Evolutionary conservation across 2,329 filamentous ascomycete species (phyloP), one percentile per base, ranked within the genome.

Genomic region (Diaporthe sp.): DNA sequence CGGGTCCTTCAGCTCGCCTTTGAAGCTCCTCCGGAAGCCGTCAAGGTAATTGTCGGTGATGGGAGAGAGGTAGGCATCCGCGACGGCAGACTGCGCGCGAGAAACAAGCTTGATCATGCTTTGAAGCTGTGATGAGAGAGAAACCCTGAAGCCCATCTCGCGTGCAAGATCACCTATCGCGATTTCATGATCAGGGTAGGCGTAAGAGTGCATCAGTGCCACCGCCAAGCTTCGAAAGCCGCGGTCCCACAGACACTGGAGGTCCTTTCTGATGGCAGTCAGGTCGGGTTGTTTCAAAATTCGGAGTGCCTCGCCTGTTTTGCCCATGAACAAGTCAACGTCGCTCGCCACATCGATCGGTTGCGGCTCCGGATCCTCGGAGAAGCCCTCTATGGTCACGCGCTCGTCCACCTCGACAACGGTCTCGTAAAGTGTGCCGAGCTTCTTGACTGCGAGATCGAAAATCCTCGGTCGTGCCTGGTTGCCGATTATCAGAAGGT

Each of bases 41-140:
- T 89, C 87, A 73, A 94, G 92, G 80, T 95, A 95, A 80, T 92
- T 92, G 76, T 90, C 89, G 78, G 94, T 94, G 0, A 91, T 90
- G 0, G 93, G 93, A 0, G 93, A 94, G 28, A 95, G 86, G 81
- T 95, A 95, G 20, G 93, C 93, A 84, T 94, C 93, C n/a, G 92
- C 93, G 78, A 91, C 93, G 2, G 92, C 92, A 28, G 92, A 94
- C 3, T 91, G 93, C 12, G 91, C 92, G 79, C 93, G 86, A 5
- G 93, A 92, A 1, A 94, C 90, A 28, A 94, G 85, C 82, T 94
- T 94, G 83, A 94, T 94, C 92, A 94, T 94, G 90, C 93, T 92
- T 17, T 72, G 71, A 57, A 94, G 86, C 80, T 92, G 89, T 77
- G 93, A 91, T 74, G 91, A 92, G 57, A 94, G 83, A 76, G 90